Evolutionary conservation across 441 rosid species (phyloP).

Genomic region (Geranium incanum): DNA sequence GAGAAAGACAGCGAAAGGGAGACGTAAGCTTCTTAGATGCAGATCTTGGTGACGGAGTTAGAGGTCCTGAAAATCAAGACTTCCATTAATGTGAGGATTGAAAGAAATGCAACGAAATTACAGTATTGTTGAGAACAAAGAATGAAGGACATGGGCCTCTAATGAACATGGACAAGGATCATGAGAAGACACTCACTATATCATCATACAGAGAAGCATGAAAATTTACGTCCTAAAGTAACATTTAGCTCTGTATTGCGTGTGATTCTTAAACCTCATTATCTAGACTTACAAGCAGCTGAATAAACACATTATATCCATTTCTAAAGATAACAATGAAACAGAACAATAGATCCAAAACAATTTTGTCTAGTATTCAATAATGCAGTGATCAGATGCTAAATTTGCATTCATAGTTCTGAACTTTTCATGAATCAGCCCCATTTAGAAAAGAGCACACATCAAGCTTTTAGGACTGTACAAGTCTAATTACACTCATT

Average conservation of each 20-base stretch:
- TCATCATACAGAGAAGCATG: background rate
- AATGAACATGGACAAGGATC: background rate
- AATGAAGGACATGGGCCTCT: background rate
- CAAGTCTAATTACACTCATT: background rate
- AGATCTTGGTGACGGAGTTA: constrained; percentile 76
- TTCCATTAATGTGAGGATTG: background rate
- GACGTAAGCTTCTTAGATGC: constrained; percentile 72
- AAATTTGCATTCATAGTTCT: background rate
- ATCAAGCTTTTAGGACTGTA: background rate
- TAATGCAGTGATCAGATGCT: background rate
- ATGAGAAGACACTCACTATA: constrained; percentile 6
- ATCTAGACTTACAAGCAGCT: background rate
- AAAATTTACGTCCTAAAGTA: background rate
- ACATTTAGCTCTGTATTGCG: background rate
- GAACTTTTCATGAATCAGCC: background rate
- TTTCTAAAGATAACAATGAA: background rate
- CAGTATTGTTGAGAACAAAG: background rate
- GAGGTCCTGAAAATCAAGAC: constrained; percentile 37
- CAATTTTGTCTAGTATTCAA: background rate
- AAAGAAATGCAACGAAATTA: background rate
- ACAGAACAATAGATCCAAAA: background rate
- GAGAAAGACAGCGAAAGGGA: constrained; percentile 79
- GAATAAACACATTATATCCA: background rate
- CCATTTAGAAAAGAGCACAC: background rate
- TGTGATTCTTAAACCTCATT: background rate